These are phyloP conservation scores for Tuctoria greenei DNA, from an alignment of 176 grass and related monocot species.

Conservation along the genomic window DNA sequence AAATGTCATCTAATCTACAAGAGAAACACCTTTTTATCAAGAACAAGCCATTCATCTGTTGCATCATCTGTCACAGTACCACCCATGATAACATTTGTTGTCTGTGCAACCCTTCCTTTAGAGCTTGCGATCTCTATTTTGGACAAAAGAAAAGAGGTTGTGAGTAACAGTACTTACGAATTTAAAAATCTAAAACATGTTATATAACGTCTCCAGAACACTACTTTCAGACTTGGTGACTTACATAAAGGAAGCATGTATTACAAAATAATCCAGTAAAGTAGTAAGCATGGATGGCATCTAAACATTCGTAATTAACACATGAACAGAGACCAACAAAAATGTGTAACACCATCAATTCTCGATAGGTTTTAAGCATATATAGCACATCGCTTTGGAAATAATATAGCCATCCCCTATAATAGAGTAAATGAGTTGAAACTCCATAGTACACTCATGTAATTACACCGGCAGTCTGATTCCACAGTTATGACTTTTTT, in stretches of 20 bases:
- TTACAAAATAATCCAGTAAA: not conserved
- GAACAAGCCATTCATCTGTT: conserved; percentile 68
- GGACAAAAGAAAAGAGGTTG: conserved; percentile 7
- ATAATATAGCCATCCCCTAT: not conserved
- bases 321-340: not conserved
- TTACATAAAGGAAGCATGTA: conserved; percentile 7
- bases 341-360: not conserved
- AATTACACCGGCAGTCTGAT: not conserved
- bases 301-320: not conserved
- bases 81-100: conserved; percentile 80
- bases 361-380: not conserved
- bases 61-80: conserved; percentile 75
- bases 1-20: not conserved
- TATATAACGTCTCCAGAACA: not conserved
- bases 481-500: not conserved
- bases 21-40: conserved; percentile 67
- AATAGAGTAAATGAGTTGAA: not conserved
- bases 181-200: not conserved
- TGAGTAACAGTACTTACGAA: conserved; percentile 3
- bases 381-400: not conserved
- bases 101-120: conserved; percentile 69
- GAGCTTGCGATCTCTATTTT: conserved; percentile 71
- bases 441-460: not conserved
- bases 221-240: not conserved
- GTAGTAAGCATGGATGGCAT: not conserved